Base-by-base conservation (phyloP, 495 filamentous ascomycete genomes). In the Podospora pseudocomata region DNA sequence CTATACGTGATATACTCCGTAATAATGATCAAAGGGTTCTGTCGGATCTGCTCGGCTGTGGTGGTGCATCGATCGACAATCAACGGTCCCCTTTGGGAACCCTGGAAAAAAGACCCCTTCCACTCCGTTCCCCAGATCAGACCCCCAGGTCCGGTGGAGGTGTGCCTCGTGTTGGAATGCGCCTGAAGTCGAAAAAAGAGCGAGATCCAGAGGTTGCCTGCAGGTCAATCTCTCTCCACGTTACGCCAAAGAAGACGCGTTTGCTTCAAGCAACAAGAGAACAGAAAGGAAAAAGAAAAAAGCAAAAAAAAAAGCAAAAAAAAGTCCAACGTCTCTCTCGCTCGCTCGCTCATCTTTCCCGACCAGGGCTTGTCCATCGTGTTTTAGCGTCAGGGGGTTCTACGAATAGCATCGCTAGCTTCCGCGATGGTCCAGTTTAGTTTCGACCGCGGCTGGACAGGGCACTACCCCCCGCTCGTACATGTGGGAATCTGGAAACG, bases 101-200 rank as follows among this genome's bases (percentile, higher is more conserved):
- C 23, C 30, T 60, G 60, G 65, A 32, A 64, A 53, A 64, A 39
- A 60, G 53, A 32, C 30, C 32, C 61, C 61, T 23, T 23, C 60
- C 56, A 49, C 39, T 49, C 39, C 39, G 39, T 49, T 65, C 30
- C 59, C 59, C 44, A 44, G 26, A 34, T 32, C 30, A 32, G 30
- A 32, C 30, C 65, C 64, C 61, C 39, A 53, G 56, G 6, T 49
- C 30, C 30, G 4, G 39, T 49, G 39, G 6, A 9, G 18, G 32
- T 63, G 62, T 62, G 65, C 61, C 69, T 70, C 65, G 69, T 65
- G 69, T 67, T 67, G 61, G 34, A 28, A 65, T 34, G 39, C 56
- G 62, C 65, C 62, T 65, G 60, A 32, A 70, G 27, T 65, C 44
- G 62, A 67, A 0, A 65, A 56, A 30, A 65, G 34, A 15, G 53